A percentile compares a stretch with the other conserved stretches of the same genome.
Evolutionary conservation across 2,329 filamentous ascomycete genomes (phyloP).

Genomic region (Epichloe hybrida): DNA sequence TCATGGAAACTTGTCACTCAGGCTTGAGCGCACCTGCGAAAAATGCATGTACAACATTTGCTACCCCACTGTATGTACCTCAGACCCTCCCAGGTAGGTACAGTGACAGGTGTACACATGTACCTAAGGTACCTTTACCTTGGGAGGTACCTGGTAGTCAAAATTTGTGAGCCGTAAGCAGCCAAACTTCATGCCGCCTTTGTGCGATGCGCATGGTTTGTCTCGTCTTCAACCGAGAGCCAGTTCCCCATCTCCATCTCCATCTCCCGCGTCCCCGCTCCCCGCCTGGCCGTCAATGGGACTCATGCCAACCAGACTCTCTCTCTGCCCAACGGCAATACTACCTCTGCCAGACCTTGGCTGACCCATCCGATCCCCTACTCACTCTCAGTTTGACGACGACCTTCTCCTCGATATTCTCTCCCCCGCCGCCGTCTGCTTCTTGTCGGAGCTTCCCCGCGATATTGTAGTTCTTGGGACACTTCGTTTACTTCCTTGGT

Average conservation of each 20-base stretch:
- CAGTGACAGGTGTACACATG: too few relatives aligned
- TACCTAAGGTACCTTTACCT: too few relatives aligned
- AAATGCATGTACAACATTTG: too few relatives aligned
- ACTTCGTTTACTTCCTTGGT: background rate
- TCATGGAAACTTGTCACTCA: too few relatives aligned
- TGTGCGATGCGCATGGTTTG: too few relatives aligned
- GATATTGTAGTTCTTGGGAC: background rate
- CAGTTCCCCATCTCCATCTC: background rate
- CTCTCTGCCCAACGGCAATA: background rate
- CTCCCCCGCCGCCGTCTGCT: background rate
- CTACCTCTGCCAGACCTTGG: background rate
- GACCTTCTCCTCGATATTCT: background rate
- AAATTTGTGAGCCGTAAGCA: too few relatives aligned
- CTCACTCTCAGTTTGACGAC: background rate
- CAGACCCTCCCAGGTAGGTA: too few relatives aligned
- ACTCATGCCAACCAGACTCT: background rate
- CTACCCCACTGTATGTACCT: too few relatives aligned
- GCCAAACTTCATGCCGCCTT: too few relatives aligned
- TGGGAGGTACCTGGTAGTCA: too few relatives aligned
- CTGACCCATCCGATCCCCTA: background rate
- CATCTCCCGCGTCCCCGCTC: background rate
- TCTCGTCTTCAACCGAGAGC: background rate
- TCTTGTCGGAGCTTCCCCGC: background rate
- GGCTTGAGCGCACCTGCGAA: too few relatives aligned
- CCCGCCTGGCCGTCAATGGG: background rate